These are phyloP conservation scores for Dictyostelium capitatum DNA, from an alignment of 78 protist species.

Conservation along the genomic window DNA sequence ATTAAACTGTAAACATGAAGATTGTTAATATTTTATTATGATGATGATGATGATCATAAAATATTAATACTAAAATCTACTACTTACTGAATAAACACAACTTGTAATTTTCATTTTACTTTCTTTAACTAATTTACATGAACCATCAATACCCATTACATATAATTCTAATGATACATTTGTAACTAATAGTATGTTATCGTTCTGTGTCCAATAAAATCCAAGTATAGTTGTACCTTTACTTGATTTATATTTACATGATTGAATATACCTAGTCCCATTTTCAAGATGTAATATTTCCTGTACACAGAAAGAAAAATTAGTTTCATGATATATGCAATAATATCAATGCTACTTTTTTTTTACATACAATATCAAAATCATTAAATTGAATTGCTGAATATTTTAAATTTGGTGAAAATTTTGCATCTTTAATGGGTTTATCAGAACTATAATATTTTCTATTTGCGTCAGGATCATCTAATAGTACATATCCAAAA, in stretches of 20 bases:
- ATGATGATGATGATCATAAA: background rate
- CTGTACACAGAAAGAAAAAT: background rate
- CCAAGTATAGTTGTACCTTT: constrained; percentile 41
- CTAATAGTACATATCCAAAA: constrained; percentile 43
- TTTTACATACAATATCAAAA: constrained; percentile 51
- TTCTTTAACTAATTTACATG: constrained; percentile 75
- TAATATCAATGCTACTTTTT: background rate
- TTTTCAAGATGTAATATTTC: constrained; percentile 52
- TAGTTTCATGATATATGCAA: no score
- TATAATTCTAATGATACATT: constrained; percentile 66
- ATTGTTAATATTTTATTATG: background rate
- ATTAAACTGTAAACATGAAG: background rate
- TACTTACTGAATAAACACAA: constrained; percentile 62
- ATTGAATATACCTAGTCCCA: constrained; percentile 56
- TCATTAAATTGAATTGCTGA: constrained; percentile 56
- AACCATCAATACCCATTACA: constrained; percentile 17
- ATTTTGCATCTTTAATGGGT: constrained; percentile 64
- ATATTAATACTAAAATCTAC: background rate
- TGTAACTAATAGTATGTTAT: constrained; percentile 39
- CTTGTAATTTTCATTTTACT: constrained; percentile 41
- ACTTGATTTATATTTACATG: constrained; percentile 40
- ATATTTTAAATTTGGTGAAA: constrained; percentile 63
- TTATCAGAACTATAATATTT: constrained; percentile 56
- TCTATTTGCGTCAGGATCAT: constrained; percentile 46
- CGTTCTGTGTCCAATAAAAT: constrained; percentile 41